These are phyloP conservation scores for Aspergillus fijiensis DNA, from an alignment of 2,329 filamentous ascomycete species.

Conservation along the genomic window DNA sequence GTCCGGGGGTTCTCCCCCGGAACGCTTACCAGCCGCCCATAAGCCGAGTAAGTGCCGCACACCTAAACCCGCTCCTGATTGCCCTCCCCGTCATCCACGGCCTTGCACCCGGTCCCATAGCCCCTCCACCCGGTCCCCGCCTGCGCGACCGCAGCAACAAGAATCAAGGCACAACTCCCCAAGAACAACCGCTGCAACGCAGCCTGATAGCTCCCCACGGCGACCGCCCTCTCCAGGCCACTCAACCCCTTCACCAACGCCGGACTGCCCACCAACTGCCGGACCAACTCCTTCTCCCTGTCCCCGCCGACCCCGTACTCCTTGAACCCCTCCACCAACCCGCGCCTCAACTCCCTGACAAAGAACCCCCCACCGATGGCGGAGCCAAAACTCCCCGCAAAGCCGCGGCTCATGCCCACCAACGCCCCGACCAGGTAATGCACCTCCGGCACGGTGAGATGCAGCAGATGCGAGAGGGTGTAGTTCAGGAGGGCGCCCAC, in stretches of 20 bases:
- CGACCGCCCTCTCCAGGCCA: conserved; percentile 53
- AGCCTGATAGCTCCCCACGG: conserved; percentile 55
- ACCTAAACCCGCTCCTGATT: too few relatives aligned
- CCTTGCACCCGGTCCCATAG: background rate
- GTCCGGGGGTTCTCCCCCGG: too few relatives aligned
- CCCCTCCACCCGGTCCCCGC: conserved; percentile 59
- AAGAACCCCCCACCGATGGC: conserved; percentile 78
- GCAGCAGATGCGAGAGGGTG: conserved; percentile 74
- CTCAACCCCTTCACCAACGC: conserved; percentile 52
- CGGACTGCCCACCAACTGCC: conserved; percentile 59
- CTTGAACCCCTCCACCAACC: conserved; percentile 59
- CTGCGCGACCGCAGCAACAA: conserved; percentile 54
- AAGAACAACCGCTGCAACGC: conserved; percentile 56
- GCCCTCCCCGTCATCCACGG: background rate
- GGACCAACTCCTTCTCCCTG: conserved; percentile 46
- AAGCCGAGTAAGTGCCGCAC: too few relatives aligned
- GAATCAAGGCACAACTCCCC: conserved; percentile 50
- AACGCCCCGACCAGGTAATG: conserved; percentile 77
- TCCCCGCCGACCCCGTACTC: conserved; percentile 40
- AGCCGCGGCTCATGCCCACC: conserved; percentile 75
- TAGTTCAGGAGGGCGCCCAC: conserved; percentile 77
- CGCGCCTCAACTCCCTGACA: conserved; percentile 57
- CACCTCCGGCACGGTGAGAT: conserved; percentile 64
- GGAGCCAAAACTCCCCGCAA: conserved; percentile 77
- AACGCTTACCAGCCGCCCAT: too few relatives aligned